Evolutionary conservation across 108 stramenopile species (phyloP), one percentile per base, ranked within the genome.

Genomic region (Asterionellopsis glacialis): DNA sequence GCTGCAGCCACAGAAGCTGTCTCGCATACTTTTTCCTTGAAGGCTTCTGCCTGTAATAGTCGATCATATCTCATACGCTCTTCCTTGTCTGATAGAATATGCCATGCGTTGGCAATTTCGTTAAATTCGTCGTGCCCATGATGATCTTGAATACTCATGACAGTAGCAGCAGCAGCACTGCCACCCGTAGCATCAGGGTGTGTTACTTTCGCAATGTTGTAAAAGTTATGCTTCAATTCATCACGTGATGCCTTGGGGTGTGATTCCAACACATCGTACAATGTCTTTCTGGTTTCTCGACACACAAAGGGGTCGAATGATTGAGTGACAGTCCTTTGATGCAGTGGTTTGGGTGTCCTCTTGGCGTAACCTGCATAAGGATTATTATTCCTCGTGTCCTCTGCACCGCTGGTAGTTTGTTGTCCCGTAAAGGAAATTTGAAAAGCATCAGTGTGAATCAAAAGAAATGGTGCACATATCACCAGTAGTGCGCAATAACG

Each of bases 41-140:
- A 77, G 33, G 56, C 76, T 39, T 82, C 71, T 41, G 84, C 83
- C 57, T 69, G 47, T 23, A 88, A 51, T 52, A 69, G 64, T 14
- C 90, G 84, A 78, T 92, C 91, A 55, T 91, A 91, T 55, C 81
- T 55, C 45, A 66, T 61, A 38, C 86, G 73, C 11, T 55, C 44
- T 51, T 73, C 77, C 1, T 51, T 24, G 58, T 91, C 77, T 16
- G 69, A 65, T 47, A 91, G 51, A 50, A 80, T 70, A 28, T 72
- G 71, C 75, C 77, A 91, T 11, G 90, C 90, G 11, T 72, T 67
- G 1, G 81, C 64, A 58, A 88, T 77, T 54, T 85, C 71, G 12
- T 51, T 51, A 61, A 91, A 91, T 4, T 48, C 47, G 7, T 33
- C 33, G 33, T 33, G 7, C 7, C 33, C 33, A 5, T 33, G 33